phyloP scores from a whole-genome alignment of 164 flowering plant genomes.

The Piper betle region DNA sequence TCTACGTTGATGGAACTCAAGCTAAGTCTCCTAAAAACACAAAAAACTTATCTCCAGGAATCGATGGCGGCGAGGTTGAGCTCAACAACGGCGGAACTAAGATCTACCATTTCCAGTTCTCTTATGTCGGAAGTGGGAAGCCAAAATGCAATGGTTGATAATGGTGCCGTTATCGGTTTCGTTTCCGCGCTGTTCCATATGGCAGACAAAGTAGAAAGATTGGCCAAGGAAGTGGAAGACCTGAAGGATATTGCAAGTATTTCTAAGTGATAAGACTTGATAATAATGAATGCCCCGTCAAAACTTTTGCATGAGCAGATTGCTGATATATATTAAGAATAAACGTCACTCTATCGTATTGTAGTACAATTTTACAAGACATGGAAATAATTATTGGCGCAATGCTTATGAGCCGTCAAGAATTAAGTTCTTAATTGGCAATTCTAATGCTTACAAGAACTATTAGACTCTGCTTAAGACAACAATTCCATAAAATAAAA shows the following conservation, averaged over 20 bases:
- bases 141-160: neutral
- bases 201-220: constrained; percentile 30
- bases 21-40: neutral
- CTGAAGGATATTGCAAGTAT: constrained; percentile 46
- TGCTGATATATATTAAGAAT: neutral
- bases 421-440: too few relatives aligned
- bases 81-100: neutral
- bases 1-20: constrained; percentile 1
- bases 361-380: too few relatives aligned
- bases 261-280: neutral
- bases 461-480: too few relatives aligned
- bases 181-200: constrained; percentile 27
- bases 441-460: too few relatives aligned
- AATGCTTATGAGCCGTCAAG: too few relatives aligned
- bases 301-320: neutral
- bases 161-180: constrained; percentile 1
- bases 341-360: too few relatives aligned
- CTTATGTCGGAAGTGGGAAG: neutral
- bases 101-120: neutral
- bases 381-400: too few relatives aligned
- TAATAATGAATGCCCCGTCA: too few relatives aligned
- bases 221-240: constrained; percentile 49
- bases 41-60: neutral
- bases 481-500: too few relatives aligned
- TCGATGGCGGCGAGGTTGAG: neutral